Evolutionary conservation across 2,329 filamentous ascomycete genomes (phyloP).

Genomic region (Fusarium citri): DNA sequence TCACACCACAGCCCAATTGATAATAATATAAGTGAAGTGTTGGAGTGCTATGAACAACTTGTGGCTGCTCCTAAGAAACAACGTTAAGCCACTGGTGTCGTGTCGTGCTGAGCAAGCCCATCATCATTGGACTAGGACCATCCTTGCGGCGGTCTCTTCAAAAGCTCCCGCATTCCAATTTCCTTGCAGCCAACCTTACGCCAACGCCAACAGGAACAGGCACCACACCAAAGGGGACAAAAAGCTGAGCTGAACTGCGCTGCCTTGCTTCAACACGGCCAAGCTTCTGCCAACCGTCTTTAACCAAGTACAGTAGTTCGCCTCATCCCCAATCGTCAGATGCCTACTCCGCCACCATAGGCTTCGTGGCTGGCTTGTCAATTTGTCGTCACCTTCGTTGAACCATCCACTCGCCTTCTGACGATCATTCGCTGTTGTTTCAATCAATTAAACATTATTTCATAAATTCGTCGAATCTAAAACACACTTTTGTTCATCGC

Average conservation of each 20-base stretch:
- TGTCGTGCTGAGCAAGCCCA: slow-evolving; percentile 11
- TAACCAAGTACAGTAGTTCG: slow-evolving; percentile 20
- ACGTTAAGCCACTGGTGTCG: slow-evolving; percentile 23
- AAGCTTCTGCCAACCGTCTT: slow-evolving; percentile 31
- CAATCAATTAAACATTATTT: slow-evolving; percentile 23
- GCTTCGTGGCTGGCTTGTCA: slow-evolving; percentile 45
- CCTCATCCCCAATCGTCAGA: slow-evolving; percentile 46
- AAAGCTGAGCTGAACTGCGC: slow-evolving; percentile 3
- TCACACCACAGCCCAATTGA: slow-evolving; percentile 23
- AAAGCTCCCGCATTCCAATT: slow-evolving; percentile 29
- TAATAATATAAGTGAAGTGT: background rate
- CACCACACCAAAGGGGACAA: slow-evolving; percentile 2
- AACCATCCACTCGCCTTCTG: slow-evolving; percentile 24
- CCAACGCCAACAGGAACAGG: background rate
- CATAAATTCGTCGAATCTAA: slow-evolving; percentile 10
- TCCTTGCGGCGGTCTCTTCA: slow-evolving; percentile 25
- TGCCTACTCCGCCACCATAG: slow-evolving; percentile 46
- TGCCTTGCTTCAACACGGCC: slow-evolving; percentile 29
- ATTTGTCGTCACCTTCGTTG: slow-evolving; percentile 40
- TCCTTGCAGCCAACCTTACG: background rate
- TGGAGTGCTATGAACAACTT: background rate
- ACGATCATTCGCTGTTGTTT: slow-evolving; percentile 12
- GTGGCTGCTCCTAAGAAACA: slow-evolving; percentile 14
- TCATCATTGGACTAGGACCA: slow-evolving; percentile 39
- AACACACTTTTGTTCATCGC: background rate